These are phyloP conservation scores for Ganoderma resinaceum DNA, from an alignment of 1,284 basidiomycete species.

Conservation along the genomic window DNA sequence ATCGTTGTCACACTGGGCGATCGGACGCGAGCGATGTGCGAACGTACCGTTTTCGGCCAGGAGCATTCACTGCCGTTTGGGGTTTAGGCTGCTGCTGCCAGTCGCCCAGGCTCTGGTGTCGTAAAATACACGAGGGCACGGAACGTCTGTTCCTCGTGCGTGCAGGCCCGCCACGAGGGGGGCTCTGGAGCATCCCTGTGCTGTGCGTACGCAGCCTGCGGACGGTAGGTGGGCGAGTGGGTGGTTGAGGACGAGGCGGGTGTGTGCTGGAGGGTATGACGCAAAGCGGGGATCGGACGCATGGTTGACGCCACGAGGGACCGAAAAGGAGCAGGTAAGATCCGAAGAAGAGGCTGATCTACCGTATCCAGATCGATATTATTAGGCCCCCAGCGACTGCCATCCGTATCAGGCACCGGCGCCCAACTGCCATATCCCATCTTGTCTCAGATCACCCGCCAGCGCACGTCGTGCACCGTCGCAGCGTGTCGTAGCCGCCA, in stretches of 20 bases:
- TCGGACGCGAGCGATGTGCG: conserved; percentile 27
- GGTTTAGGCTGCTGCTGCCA: conserved; percentile 30
- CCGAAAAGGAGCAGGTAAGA: conserved; percentile 27
- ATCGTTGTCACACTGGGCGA: conserved; percentile 18
- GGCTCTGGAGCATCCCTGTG: neutral
- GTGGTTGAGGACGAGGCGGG: neutral
- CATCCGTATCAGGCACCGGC: conserved; percentile 30
- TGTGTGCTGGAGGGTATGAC: conserved; percentile 12
- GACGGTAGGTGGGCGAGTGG: neutral
- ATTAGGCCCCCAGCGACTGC: conserved; percentile 26
- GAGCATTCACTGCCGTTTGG: conserved; percentile 30
- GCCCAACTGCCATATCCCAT: conserved; percentile 30
- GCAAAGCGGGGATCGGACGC: conserved; percentile 8
- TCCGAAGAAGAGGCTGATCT: conserved; percentile 33
- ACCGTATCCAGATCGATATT: conserved; percentile 34
- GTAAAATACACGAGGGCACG: conserved; percentile 23
- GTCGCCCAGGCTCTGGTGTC: conserved; percentile 23
- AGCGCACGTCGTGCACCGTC: conserved; percentile 3
- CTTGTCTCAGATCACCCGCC: conserved; percentile 20
- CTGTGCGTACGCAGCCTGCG: neutral
- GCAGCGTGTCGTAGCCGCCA: conserved; percentile 14
- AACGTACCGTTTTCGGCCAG: conserved; percentile 24
- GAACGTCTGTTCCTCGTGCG: conserved; percentile 11
- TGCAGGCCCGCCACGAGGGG: neutral
- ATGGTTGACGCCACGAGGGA: conserved; percentile 8